Percentiles rank a stretch among this genome's conserved stretches.
These are phyloP conservation scores for Croton laevigatus DNA, from an alignment of 441 rosid genomes.

Conservation along the genomic window DNA sequence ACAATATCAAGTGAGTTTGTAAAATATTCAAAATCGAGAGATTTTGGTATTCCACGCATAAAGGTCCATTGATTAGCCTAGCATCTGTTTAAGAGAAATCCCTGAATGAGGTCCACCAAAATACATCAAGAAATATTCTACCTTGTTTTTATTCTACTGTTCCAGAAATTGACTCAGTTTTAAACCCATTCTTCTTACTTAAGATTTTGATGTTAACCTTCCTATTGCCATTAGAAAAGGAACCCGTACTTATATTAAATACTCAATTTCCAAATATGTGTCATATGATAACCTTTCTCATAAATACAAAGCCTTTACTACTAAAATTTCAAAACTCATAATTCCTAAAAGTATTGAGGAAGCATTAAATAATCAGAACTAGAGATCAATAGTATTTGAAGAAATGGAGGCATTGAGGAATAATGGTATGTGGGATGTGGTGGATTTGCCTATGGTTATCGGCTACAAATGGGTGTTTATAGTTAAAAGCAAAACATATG, in stretches of 20 bases:
- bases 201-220: background rate
- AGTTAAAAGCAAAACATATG: no score
- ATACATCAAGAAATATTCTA: background rate
- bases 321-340: background rate
- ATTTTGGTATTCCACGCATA: no score
- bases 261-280: background rate
- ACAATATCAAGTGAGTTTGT: no score
- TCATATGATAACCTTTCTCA: background rate
- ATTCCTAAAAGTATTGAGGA: background rate
- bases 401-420: background rate
- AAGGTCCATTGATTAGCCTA: conserved; percentile 2
- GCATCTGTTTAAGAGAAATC: background rate
- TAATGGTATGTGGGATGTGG: background rate
- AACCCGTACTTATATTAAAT: background rate
- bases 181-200: background rate
- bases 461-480: no score
- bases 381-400: background rate
- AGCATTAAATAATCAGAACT: background rate
- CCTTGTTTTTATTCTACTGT: background rate
- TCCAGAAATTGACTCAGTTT: background rate
- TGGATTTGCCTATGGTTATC: background rate
- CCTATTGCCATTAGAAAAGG: background rate
- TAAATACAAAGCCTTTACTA: background rate
- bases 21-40: no score
- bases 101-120: background rate